A percentile compares a stretch with the other conserved stretches of the same genome.
phyloP scores from a whole-genome alignment of 2,329 filamentous ascomycete genomes.

The Madurella fahalii region DNA sequence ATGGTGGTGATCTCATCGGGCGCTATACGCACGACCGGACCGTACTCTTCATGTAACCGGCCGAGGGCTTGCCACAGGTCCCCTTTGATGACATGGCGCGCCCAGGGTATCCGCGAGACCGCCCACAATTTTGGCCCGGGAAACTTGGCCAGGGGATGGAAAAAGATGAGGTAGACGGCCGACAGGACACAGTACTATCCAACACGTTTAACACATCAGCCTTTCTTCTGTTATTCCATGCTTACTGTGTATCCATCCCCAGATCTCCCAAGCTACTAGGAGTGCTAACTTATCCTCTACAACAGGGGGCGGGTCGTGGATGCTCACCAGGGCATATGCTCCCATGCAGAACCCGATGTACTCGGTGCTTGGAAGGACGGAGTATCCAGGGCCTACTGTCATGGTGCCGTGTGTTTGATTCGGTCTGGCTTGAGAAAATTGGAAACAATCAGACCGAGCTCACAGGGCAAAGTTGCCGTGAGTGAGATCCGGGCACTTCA shows the following conservation, averaged over 20 bases:
- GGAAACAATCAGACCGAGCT: too few species aligned
- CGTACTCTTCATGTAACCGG: constrained; percentile 8
- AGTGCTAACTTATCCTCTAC: too few species aligned
- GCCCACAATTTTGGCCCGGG: constrained; percentile 12
- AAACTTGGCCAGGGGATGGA: constrained; percentile 9
- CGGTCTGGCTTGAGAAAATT: too few species aligned
- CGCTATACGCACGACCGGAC: constrained; percentile 12
- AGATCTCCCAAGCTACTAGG: too few species aligned
- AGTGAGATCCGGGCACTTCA: too few species aligned
- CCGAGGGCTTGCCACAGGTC: constrained; percentile 1
- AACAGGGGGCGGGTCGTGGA: not conserved
- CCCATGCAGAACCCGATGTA: not conserved
- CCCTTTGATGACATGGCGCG: constrained; percentile 1
- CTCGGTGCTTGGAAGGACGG: not conserved
- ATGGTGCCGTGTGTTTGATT: too few species aligned
- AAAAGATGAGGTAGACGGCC: constrained; percentile 7
- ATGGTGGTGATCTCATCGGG: constrained; percentile 16
- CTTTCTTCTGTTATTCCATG: too few species aligned
- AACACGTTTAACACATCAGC: too few species aligned
- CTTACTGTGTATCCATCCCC: too few species aligned
- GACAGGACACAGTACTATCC: not conserved
- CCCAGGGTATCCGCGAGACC: constrained; percentile 10
- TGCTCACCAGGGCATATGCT: not conserved
- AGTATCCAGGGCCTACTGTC: not conserved
- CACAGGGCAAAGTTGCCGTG: too few species aligned